Evolutionary conservation across 345 rosid genomes (phyloP).

Genomic region (Bruguiera parviflora): DNA sequence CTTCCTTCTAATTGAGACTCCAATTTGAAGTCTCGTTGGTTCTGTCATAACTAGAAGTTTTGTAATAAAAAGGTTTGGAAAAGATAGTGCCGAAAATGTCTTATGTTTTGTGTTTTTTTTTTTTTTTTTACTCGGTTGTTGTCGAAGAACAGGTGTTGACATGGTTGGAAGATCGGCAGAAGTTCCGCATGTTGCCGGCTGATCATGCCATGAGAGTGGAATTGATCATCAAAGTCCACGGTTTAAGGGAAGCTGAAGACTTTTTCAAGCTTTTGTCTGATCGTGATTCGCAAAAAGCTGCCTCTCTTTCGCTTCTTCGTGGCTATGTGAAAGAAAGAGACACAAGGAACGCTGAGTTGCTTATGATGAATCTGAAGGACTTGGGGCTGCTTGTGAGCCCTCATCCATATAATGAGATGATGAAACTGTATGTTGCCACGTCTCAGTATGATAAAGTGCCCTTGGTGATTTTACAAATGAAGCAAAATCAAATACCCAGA

Average conservation of each 20-base stretch:
- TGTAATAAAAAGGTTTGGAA: too few relatives aligned
- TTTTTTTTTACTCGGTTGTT: constrained; percentile 3
- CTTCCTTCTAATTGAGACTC: too few relatives aligned
- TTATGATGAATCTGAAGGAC: constrained; percentile 42
- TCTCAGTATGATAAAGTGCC: constrained; percentile 42
- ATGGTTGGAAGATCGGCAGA: constrained; percentile 47
- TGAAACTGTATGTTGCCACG: constrained; percentile 52
- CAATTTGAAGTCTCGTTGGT: too few relatives aligned
- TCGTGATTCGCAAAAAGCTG: constrained; percentile 35
- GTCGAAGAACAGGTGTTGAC: constrained; percentile 33
- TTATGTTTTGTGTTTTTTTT: neutral
- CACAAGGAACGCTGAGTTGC: constrained; percentile 42
- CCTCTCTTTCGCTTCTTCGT: constrained; percentile 47
- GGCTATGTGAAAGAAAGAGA: constrained; percentile 44
- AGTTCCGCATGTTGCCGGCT: constrained; percentile 17
- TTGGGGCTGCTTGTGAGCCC: constrained; percentile 50
- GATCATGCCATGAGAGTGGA: constrained; percentile 44
- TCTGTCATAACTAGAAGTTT: too few relatives aligned
- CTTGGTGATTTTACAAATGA: constrained; percentile 50
- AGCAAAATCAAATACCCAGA: constrained; percentile 44
- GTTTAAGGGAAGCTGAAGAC: constrained; percentile 43
- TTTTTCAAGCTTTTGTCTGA: constrained; percentile 33
- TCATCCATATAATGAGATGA: constrained; percentile 61
- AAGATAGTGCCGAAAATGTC: too few relatives aligned
- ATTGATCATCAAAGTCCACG: constrained; percentile 37